Conservation (phyloP, 306 rosid genomes). For the Oemleria cerasiformis region DNA sequence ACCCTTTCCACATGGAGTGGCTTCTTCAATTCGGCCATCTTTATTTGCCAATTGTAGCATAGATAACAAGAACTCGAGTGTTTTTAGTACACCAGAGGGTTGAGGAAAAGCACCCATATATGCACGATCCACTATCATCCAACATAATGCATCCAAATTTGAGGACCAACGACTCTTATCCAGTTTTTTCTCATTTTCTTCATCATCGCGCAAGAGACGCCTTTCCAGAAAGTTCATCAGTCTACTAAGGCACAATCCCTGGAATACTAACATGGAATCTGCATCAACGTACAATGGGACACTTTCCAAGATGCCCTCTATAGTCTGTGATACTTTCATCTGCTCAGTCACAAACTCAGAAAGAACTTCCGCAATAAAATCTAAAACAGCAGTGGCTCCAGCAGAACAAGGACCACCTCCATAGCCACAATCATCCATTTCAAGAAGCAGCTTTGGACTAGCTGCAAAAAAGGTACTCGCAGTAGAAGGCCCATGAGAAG, state of each 20-base stretch:
- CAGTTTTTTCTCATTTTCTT: slow-evolving; percentile 90
- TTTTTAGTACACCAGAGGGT: slow-evolving; percentile 75
- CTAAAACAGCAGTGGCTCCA: slow-evolving; percentile 92
- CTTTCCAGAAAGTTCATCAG: slow-evolving; percentile 96
- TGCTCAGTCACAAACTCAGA: slow-evolving; percentile 92
- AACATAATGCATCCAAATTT: slow-evolving; percentile 90
- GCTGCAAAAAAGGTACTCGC: slow-evolving; percentile 58
- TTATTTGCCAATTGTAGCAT: slow-evolving; percentile 97
- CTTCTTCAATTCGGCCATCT: slow-evolving; percentile 97
- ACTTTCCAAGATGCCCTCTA: slow-evolving; percentile 88
- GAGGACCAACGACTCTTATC: slow-evolving; percentile 95
- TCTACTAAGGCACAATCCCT: slow-evolving; percentile 91
- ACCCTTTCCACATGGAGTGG: slow-evolving; percentile 81
- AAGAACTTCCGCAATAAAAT: slow-evolving; percentile 95
- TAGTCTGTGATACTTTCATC: slow-evolving; percentile 65
- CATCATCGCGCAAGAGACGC: slow-evolving; percentile 95
- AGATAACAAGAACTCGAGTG: slow-evolving; percentile 91
- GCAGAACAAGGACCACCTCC: slow-evolving; percentile 99
- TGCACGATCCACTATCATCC: slow-evolving; percentile 95
- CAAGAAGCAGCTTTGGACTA: slow-evolving; percentile 79
- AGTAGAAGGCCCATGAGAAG: slow-evolving; percentile 59
- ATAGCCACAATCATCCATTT: slow-evolving; percentile 86
- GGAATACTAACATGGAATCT: slow-evolving; percentile 84
- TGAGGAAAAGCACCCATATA: slow-evolving; percentile 99
- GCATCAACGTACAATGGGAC: slow-evolving; percentile 75